Evolutionary conservation across 148 eudicot genomes (phyloP).

Genomic region (Selenicereus undatus): DNA sequence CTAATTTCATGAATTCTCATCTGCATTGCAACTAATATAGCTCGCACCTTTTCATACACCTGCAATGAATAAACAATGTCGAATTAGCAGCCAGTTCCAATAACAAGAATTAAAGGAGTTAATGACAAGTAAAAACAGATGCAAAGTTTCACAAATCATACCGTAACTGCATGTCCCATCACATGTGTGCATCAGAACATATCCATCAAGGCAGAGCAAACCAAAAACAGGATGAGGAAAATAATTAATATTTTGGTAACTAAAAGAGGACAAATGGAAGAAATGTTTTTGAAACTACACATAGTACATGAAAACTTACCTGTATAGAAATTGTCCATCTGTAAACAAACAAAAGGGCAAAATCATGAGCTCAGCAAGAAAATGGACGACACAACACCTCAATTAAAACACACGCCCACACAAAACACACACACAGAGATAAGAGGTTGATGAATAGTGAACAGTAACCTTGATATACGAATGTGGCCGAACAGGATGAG

Average conservation of each 20-base stretch:
- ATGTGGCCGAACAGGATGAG: slow-evolving; percentile 98
- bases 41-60: slow-evolving; percentile 85
- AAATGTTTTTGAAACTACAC: background rate
- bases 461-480: slow-evolving; percentile 81
- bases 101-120: background rate
- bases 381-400: background rate
- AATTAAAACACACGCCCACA: background rate
- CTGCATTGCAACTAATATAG: slow-evolving; percentile 2
- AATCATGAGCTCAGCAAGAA: slow-evolving; percentile 8
- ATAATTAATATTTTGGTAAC: background rate
- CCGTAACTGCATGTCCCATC: slow-evolving; percentile 70
- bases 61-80: slow-evolving; percentile 32
- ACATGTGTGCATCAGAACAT: slow-evolving; percentile 23
- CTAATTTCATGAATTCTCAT: background rate
- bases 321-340: slow-evolving; percentile 99
- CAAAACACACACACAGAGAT: slow-evolving; percentile 1
- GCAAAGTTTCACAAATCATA: slow-evolving; percentile 35
- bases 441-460: background rate
- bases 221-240: slow-evolving; percentile 22
- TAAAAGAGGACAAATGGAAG: background rate
- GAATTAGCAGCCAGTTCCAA: slow-evolving; percentile 7
- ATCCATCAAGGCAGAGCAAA: slow-evolving; percentile 26
- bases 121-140: background rate
- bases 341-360: slow-evolving; percentile 20
- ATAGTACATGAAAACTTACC: slow-evolving; percentile 39